Evolutionary conservation across 371 early-diverging fungal genomes (phyloP).

Genomic region (Mortierella polycephala): DNA sequence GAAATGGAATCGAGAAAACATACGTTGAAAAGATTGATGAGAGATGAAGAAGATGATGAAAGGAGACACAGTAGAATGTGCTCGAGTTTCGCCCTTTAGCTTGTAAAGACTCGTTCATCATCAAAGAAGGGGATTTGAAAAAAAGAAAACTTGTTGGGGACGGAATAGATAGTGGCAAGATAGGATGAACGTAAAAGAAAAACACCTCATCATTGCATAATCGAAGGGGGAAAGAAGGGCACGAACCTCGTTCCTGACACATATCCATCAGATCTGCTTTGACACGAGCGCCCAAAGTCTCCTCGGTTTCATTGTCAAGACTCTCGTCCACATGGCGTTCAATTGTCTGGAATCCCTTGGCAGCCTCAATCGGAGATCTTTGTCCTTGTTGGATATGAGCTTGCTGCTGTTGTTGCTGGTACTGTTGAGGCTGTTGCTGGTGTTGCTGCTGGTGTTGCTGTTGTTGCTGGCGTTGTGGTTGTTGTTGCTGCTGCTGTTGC

Average conservation of each 20-base stretch:
- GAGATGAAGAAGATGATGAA: no score
- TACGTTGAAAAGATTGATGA: no score
- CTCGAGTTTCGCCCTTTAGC: no score
- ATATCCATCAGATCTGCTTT: conserved; percentile 77
- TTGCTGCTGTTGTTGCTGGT: conserved; percentile 11
- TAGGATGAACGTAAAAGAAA: background rate
- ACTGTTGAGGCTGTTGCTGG: conserved; percentile 2
- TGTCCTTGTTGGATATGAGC: conserved; percentile 16
- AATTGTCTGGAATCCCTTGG: conserved; percentile 59
- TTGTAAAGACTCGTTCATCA: no score
- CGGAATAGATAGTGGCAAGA: background rate
- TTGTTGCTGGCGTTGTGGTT: conserved; percentile 2
- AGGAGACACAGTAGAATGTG: no score
- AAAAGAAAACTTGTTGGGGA: conserved; percentile 10
- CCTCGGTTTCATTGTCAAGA: conserved; percentile 63
- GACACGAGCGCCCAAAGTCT: conserved; percentile 64
- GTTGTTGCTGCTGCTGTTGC: background rate
- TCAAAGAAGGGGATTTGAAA: background rate
- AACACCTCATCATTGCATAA: background rate
- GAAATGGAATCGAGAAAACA: no score
- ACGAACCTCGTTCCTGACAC: conserved; percentile 78
- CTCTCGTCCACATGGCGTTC: conserved; percentile 66
- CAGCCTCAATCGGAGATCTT: conserved; percentile 4
- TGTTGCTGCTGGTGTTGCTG: conserved; percentile 11
- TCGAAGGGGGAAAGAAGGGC: background rate